Conservation (phyloP, 495 filamentous ascomycete genomes). For the Antarctomyces pellizariae region DNA sequence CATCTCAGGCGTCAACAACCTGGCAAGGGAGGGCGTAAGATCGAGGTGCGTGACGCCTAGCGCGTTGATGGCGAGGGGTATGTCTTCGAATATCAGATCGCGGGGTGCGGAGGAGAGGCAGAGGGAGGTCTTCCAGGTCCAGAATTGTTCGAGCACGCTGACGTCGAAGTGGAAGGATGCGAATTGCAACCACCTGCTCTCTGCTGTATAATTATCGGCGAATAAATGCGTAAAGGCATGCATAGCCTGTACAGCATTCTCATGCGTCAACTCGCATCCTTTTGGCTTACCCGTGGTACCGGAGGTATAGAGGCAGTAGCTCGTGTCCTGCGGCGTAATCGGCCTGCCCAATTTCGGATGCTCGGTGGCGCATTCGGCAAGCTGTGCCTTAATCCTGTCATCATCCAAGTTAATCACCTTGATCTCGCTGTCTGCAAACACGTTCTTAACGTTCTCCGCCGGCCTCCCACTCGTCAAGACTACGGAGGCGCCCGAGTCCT, state of each 20-base stretch:
- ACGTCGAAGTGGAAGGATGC: conserved; percentile 81
- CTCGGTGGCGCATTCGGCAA: conserved; percentile 11
- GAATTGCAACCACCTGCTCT: conserved; percentile 66
- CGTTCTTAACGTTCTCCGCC: conserved; percentile 11
- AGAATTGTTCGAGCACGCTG: conserved; percentile 69
- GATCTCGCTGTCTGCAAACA: conserved; percentile 11
- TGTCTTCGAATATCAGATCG: conserved; percentile 56
- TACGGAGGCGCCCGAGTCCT: conserved; percentile 31
- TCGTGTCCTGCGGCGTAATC: conserved; percentile 23
- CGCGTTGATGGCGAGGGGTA: conserved; percentile 40
- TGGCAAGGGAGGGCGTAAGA: conserved; percentile 46
- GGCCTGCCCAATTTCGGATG: conserved; percentile 10
- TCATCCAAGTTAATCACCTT: conserved; percentile 20
- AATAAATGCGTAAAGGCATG: conserved; percentile 50
- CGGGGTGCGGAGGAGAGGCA: conserved; percentile 53
- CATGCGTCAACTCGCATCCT: conserved; percentile 51
- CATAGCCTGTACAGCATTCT: conserved; percentile 56
- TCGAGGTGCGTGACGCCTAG: conserved; percentile 73
- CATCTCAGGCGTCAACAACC: conserved; percentile 35
- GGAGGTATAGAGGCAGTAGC: conserved; percentile 61
- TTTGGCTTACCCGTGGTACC: conserved; percentile 69
- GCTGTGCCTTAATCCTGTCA: conserved; percentile 4
- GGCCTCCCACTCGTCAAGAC: conserved; percentile 21
- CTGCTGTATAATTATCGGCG: conserved; percentile 34
- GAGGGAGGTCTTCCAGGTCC: conserved; percentile 72